Evolutionary conservation across 805 yeast genomes (phyloP).

Genomic region (Martiniozyma abietophila): DNA sequence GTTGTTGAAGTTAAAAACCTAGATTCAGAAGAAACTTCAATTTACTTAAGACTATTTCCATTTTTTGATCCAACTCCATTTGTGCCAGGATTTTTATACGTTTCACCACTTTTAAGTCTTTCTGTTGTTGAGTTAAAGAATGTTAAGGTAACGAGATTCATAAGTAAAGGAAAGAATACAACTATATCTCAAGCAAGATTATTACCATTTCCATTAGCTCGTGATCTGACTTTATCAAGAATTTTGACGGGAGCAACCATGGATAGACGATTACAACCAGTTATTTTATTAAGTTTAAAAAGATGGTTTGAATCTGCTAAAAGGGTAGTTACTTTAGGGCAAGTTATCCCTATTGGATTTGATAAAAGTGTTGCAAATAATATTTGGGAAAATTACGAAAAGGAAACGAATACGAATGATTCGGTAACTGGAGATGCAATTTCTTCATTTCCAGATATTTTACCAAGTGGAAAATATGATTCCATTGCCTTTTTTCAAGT

Average conservation of each 20-base stretch:
- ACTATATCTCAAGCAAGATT: not conserved
- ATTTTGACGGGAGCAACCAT: constrained; percentile 62
- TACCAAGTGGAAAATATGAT: constrained; percentile 59
- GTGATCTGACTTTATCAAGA: constrained; percentile 55
- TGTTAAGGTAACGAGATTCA: not conserved
- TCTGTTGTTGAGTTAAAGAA: constrained; percentile 22
- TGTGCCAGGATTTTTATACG: constrained; percentile 31
- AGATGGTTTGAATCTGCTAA: constrained; percentile 46
- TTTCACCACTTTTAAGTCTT: constrained; percentile 54
- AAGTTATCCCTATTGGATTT: constrained; percentile 66
- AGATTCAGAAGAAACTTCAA: constrained; percentile 7
- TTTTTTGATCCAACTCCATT: constrained; percentile 55
- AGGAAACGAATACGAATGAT: no score
- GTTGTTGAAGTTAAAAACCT: constrained; percentile 30
- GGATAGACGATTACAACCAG: constrained; percentile 51
- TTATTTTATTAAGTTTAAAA: constrained; percentile 53
- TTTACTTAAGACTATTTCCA: constrained; percentile 40
- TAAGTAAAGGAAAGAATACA: not conserved
- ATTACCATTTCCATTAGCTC: constrained; percentile 37
- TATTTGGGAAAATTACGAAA: not conserved
- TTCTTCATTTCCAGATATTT: constrained; percentile 24
- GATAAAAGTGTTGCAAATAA: constrained; percentile 54
- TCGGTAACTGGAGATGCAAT: constrained; percentile 13
- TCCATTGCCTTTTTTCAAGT: constrained; percentile 81
- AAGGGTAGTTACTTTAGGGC: constrained; percentile 56